phyloP scores from a whole-genome alignment of 2,329 filamentous ascomycete species.

The Penicillium digitatum region DNA sequence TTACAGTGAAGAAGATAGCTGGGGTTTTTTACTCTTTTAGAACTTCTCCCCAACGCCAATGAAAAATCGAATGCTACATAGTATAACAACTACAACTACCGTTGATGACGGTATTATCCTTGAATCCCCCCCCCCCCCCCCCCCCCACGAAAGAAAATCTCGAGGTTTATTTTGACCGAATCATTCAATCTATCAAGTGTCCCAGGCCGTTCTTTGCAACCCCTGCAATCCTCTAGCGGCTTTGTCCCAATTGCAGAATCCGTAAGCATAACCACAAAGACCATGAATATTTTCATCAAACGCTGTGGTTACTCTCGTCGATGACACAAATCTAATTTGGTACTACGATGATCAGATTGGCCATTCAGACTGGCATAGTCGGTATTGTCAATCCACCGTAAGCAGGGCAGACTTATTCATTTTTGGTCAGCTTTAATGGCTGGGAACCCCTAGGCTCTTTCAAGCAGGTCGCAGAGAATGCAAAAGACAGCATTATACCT shows the following conservation, averaged over 20 bases:
- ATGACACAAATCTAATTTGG: conserved; percentile 69
- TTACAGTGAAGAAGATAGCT: not conserved
- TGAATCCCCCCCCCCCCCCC: no score
- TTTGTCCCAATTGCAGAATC: conserved; percentile 28
- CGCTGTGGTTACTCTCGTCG: conserved; percentile 43
- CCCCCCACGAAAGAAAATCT: conserved; percentile 48
- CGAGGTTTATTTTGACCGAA: conserved; percentile 54
- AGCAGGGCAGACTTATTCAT: conserved; percentile 5
- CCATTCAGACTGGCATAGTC: conserved; percentile 72
- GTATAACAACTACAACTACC: conserved; percentile 25
- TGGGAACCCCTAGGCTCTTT: conserved; percentile 9
- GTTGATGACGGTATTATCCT: conserved; percentile 45
- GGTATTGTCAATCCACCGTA: conserved; percentile 66
- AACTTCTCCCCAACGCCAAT: conserved; percentile 1
- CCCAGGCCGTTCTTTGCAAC: conserved; percentile 47
- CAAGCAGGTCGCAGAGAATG: conserved; percentile 8
- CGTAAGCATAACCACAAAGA: not conserved
- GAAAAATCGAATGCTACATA: not conserved
- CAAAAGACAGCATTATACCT: conserved; percentile 4
- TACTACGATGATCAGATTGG: conserved; percentile 70
- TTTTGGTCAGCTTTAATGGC: conserved; percentile 2
- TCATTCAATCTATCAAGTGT: conserved; percentile 44
- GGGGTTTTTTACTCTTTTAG: not conserved
- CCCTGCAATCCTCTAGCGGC: conserved; percentile 47
- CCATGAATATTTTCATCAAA: not conserved